A percentile compares a stretch with the other conserved stretches of the same genome.
phyloP scores from a whole-genome alignment of 2,329 filamentous ascomycete species.

The Xylariaceae sp. region DNA sequence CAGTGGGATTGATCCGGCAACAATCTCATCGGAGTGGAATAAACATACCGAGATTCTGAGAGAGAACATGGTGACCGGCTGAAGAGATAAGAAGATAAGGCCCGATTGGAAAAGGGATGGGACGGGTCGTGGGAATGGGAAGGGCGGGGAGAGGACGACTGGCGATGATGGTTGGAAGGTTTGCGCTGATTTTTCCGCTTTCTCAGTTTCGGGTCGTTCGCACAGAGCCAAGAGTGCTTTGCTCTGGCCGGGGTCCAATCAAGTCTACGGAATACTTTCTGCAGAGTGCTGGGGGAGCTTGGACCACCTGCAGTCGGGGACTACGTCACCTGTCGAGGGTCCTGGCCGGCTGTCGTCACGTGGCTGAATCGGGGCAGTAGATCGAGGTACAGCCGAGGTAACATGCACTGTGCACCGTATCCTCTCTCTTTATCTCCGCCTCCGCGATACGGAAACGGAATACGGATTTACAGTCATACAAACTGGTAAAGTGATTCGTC shows the following conservation, averaged over 20 bases:
- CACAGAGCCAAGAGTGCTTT: too few relatives aligned
- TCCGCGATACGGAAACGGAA: not conserved
- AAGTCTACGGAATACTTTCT: conserved; percentile 6
- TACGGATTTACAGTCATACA: too few relatives aligned
- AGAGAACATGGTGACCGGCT: conserved; percentile 50
- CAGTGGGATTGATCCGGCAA: conserved; percentile 1
- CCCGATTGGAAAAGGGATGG: too few relatives aligned
- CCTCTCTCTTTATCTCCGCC: not conserved
- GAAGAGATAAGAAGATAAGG: conserved; percentile 25
- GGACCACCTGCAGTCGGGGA: conserved; percentile 12
- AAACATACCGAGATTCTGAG: conserved; percentile 52
- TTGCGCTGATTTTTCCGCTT: conserved; percentile 30
- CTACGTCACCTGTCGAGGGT: not conserved
- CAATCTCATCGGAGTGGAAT: not conserved
- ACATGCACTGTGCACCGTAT: not conserved
- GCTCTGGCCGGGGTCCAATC: conserved; percentile 20
- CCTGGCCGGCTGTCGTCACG: not conserved
- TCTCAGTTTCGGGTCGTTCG: conserved; percentile 1
- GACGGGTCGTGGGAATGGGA: conserved; percentile 16
- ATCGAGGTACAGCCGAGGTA: not conserved
- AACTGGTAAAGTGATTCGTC: too few relatives aligned
- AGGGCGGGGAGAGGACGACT: conserved; percentile 16
- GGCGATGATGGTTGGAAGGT: conserved; percentile 18
- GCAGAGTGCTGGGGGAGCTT: conserved; percentile 14
- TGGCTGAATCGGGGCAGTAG: not conserved